Percentiles rank a stretch among this genome's conserved stretches.
These are phyloP conservation scores for Biscogniauxia sp. DNA, from an alignment of 2,329 filamentous ascomycete genomes.

Conservation along the genomic window DNA sequence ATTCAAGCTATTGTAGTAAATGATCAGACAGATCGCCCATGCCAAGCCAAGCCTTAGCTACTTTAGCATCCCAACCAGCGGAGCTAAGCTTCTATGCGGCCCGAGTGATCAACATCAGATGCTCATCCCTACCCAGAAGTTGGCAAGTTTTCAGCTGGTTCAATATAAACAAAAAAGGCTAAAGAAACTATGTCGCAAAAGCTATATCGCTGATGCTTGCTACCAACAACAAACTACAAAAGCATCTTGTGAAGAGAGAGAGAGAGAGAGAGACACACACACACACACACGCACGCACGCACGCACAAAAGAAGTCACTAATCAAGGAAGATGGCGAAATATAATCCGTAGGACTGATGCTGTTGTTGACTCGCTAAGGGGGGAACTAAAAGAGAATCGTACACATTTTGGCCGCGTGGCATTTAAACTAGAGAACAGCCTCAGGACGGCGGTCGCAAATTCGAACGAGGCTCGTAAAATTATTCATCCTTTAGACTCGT, in stretches of 20 bases:
- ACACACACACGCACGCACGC: too few relatives aligned
- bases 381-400: neutral
- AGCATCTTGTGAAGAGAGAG: too few relatives aligned
- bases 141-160: too few relatives aligned
- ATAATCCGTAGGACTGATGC: neutral
- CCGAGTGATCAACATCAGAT: too few relatives aligned
- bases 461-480: neutral
- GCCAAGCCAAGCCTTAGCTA: neutral
- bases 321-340: neutral
- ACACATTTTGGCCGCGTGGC: neutral
- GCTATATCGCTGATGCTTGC: too few relatives aligned
- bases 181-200: too few relatives aligned
- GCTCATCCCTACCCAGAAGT: too few relatives aligned
- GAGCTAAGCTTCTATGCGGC: neutral
- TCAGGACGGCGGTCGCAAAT: neutral
- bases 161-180: too few relatives aligned
- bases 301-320: too few relatives aligned
- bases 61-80: neutral
- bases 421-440: neutral
- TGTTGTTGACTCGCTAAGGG: neutral
- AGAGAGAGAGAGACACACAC: too few relatives aligned
- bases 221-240: too few relatives aligned
- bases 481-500: too few relatives aligned
- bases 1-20: neutral
- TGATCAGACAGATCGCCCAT: neutral